A percentile compares a stretch with the other conserved stretches of the same genome.
Conservation (phyloP, 2,329 filamentous ascomycete species). For the Colletotrichum eleusines region DNA sequence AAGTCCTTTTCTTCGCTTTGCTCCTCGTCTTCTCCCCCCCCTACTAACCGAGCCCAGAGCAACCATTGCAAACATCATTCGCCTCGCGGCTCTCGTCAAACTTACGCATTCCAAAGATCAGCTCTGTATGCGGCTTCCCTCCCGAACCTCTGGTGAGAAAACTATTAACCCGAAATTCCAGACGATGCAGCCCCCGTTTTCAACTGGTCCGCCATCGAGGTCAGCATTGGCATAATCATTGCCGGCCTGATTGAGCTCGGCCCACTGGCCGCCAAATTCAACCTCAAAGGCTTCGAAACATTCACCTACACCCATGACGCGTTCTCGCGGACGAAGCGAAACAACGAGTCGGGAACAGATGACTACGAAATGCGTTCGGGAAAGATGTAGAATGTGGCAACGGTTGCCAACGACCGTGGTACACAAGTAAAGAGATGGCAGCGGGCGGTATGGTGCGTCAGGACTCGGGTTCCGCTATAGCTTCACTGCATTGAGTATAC, state of each 20-base stretch:
- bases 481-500: too few species aligned
- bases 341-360: background rate
- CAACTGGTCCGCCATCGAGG: constrained; percentile 32
- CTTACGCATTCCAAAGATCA: constrained; percentile 10
- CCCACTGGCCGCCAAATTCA: constrained; percentile 32
- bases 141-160: too few species aligned
- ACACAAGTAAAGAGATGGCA: background rate
- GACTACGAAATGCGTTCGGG: constrained; percentile 21
- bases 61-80: constrained; percentile 34
- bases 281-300: constrained; percentile 25
- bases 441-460: too few species aligned
- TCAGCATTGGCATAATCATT: constrained; percentile 34
- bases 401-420: background rate
- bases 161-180: background rate
- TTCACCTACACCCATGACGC: background rate
- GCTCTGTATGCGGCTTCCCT: constrained; percentile 1
- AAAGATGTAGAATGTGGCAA: background rate
- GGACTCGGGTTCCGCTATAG: too few species aligned
- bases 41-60: background rate
- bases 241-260: constrained; percentile 32
- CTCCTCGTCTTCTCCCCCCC: background rate
- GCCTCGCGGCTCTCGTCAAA: constrained; percentile 23
- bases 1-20: accelerated
- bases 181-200: constrained; percentile 34
- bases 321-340: background rate